Evolutionary conservation across 441 rosid genomes (phyloP), one percentile per base, ranked within the genome.

Genomic region (Gossypium schwendimanii): DNA sequence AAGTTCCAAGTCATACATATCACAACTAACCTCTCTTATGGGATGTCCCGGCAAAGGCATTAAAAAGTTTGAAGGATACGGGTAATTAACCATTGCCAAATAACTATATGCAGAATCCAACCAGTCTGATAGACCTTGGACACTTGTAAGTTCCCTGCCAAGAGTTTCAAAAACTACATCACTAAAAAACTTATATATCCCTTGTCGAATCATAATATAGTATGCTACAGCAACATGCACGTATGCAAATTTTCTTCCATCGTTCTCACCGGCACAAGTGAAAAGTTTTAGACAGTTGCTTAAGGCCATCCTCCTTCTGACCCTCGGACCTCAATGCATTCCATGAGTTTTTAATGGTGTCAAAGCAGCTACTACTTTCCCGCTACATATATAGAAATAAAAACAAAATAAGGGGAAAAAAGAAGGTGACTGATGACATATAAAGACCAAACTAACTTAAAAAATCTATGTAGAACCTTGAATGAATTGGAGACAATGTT

Each of bases 41-140:
- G 98, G 97, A 59, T 88, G 84, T 69, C 94, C 97, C 28, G 97
- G 98, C 72, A 93, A 76, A 74, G 98, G 98, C 98, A 91, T 93
- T 82, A 91, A 75, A 77, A 93, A 93, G 55, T 79, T 73, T 52
- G 98, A 80, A 24, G 97, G 81, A 82, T 87, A 87, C 0, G 97
- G 98, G 63, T 93, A 93, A 75, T 93, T 87, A 70, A 91, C 95
- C 98, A 91, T 93, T 3, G 89, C 97, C 87, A 93, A 81, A 82
- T 83, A 85, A 84, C 96, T 91, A 78, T 89, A 93, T n/a, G 98
- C 98, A 76, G 90, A 83, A 0, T 82, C 86, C 76, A 93, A 79
- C 98, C 98, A 93, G 80, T 87, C 71, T 45, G 82, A 73, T 71
- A 93, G 94, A 54, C 85, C 90, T 18, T 63, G 74, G 6, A 87